phyloP scores from a whole-genome alignment of 805 yeast species.

The Schwanniomyces polymorphus region DNA sequence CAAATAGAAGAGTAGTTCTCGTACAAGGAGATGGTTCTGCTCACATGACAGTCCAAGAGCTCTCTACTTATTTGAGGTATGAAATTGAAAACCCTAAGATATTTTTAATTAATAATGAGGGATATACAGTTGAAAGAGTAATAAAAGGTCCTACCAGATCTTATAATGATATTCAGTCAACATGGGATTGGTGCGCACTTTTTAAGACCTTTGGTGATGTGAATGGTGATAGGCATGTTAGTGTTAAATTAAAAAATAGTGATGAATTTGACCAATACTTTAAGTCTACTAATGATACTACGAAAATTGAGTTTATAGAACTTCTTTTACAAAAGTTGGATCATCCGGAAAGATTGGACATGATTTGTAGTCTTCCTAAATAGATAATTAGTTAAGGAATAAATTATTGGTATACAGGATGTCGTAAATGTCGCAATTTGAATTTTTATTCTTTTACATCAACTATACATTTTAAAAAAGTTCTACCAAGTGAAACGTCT shows the following conservation, averaged over 20 bases:
- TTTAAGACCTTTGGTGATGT: constrained; percentile 64
- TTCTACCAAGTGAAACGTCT: not conserved
- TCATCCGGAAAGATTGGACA: constrained; percentile 22
- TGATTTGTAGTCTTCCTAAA: constrained; percentile 5
- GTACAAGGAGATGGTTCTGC: constrained; percentile 94
- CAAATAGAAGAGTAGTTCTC: constrained; percentile 58
- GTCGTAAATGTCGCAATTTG: constrained; percentile 50
- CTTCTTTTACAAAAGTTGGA: constrained; percentile 26
- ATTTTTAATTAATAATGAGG: constrained; percentile 77
- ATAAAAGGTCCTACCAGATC: constrained; percentile 74
- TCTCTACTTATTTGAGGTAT: constrained; percentile 61
- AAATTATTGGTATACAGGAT: constrained; percentile 9
- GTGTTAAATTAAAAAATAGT: constrained; percentile 16
- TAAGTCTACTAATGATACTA: not conserved
- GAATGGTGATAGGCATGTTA: constrained; percentile 18
- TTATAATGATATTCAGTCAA: constrained; percentile 79
- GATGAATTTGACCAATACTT: constrained; percentile 19
- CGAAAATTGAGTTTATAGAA: constrained; percentile 25
- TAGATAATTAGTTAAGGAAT: not conserved
- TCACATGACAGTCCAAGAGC: constrained; percentile 90
- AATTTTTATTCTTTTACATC: constrained; percentile 8
- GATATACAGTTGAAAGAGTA: constrained; percentile 87
- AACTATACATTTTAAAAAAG: not conserved
- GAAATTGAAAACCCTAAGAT: constrained; percentile 61
- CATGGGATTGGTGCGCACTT: constrained; percentile 79